These are phyloP conservation scores for Trichosporon sp. DNA, from an alignment of 1,284 basidiomycete species.

Conservation along the genomic window DNA sequence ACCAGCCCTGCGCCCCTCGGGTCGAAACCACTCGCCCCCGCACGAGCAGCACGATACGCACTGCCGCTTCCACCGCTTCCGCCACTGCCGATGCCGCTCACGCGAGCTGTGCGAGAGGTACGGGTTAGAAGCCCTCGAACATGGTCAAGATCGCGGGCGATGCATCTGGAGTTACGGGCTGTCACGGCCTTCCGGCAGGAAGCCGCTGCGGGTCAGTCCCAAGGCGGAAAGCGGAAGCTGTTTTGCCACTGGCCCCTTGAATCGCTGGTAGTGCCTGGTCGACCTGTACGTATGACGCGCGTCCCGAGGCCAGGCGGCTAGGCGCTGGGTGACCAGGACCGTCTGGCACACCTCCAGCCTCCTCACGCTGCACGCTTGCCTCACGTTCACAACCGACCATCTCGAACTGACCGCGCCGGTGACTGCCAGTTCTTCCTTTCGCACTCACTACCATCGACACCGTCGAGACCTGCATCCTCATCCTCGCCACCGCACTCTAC, in stretches of 20 bases:
- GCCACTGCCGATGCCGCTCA: too few relatives aligned
- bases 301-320: background rate
- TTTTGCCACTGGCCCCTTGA: conserved; percentile 11
- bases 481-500: background rate
- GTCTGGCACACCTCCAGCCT: background rate
- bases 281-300: conserved; percentile 14
- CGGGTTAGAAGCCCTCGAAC: background rate
- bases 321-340: too few relatives aligned
- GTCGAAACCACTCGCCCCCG: background rate
- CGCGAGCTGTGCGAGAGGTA: background rate
- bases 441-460: background rate
- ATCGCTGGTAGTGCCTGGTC: background rate
- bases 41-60: background rate
- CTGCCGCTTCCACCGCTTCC: background rate
- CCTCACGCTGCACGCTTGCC: background rate
- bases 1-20: background rate
- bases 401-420: background rate
- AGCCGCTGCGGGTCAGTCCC: background rate
- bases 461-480: background rate
- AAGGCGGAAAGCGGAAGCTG: conserved; percentile 9
- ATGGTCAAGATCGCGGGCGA: background rate
- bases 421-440: background rate
- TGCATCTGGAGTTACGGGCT: background rate
- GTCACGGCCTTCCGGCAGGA: background rate
- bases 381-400: background rate